Percentiles rank a stretch among this genome's conserved stretches.
Evolutionary conservation across 176 grass and related monocot genomes (phyloP).

Genomic region (Oryza longistaminata): DNA sequence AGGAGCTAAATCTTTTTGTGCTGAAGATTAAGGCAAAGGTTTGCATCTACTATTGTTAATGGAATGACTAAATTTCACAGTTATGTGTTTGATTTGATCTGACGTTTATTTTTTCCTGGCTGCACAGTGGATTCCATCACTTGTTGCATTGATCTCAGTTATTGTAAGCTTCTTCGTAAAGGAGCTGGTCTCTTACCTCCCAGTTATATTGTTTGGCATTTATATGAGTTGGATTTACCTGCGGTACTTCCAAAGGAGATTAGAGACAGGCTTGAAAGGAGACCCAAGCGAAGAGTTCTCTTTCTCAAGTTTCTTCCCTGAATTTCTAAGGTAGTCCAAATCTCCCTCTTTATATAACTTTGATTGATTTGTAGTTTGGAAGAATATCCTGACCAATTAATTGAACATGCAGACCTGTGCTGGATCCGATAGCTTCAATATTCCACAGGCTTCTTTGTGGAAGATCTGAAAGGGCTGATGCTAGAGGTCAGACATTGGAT

Average conservation of each 20-base stretch:
- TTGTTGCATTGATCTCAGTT: conserved; percentile 68
- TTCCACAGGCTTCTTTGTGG: conserved; percentile 88
- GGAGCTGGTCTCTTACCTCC: conserved; percentile 75
- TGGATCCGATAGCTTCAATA: conserved; percentile 86
- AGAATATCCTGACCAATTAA: conserved; percentile 16
- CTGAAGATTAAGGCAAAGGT: conserved; percentile 96
- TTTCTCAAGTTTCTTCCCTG: conserved; percentile 97
- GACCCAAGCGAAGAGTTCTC: conserved; percentile 96
- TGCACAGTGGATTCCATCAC: conserved; percentile 76
- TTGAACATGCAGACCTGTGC: conserved; percentile 56
- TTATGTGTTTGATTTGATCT: conserved; percentile 11
- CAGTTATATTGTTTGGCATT: conserved; percentile 84
- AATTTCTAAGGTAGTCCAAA: conserved; percentile 64
- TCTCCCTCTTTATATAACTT: conserved; percentile 16
- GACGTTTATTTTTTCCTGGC: conserved; percentile 22
- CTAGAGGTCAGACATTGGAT: conserved; percentile 63
- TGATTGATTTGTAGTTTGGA: neutral
- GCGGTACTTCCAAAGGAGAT: conserved; percentile 88
- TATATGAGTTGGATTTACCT: conserved; percentile 99
- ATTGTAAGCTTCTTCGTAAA: conserved; percentile 64
- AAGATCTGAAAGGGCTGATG: conserved; percentile 65
- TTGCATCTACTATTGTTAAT: conserved; percentile 22
- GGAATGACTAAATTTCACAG: conserved; percentile 13
- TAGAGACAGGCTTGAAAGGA: conserved; percentile 89
- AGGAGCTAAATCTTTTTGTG: conserved; percentile 71